These are phyloP conservation scores for Neurospora sp. DNA, from an alignment of 495 filamentous ascomycete genomes.

Conservation along the genomic window DNA sequence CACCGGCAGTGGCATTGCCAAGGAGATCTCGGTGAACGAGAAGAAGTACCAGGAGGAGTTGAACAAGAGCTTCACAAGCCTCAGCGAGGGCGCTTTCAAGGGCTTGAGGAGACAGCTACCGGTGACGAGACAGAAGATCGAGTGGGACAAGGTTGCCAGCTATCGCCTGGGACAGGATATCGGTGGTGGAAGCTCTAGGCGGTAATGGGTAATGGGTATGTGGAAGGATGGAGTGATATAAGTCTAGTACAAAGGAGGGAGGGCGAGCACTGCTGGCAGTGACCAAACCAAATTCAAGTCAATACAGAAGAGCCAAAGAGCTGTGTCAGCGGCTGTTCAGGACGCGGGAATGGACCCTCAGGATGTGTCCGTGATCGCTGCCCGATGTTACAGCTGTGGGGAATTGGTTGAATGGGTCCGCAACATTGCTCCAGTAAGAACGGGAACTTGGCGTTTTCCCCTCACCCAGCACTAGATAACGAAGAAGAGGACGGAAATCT, in stretches of 20 bases:
- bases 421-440: background rate
- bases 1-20: slow-evolving; percentile 57
- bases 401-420: background rate
- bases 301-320: background rate
- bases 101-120: slow-evolving; percentile 83
- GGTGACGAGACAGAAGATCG: slow-evolving; percentile 95
- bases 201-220: slow-evolving; percentile 27
- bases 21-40: slow-evolving; percentile 67
- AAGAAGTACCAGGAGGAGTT: slow-evolving; percentile 94
- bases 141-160: slow-evolving; percentile 98
- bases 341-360: background rate
- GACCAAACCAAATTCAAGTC: background rate
- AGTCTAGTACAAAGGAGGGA: background rate
- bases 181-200: slow-evolving; percentile 41
- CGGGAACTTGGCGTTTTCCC: background rate
- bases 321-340: background rate
- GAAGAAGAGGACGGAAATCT: background rate
- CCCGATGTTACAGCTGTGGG: background rate
- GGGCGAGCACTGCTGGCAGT: background rate
- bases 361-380: background rate
- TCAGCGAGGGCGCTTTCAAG: slow-evolving; percentile 95
- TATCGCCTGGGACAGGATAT: slow-evolving; percentile 76
- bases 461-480: background rate
- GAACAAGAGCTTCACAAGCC: slow-evolving; percentile 74
- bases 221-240: background rate